Percentiles rank a stretch among this genome's conserved stretches.
Evolutionary conservation across 2,329 filamentous ascomycete species (phyloP).

Genomic region (Metarhizium rileyi): DNA sequence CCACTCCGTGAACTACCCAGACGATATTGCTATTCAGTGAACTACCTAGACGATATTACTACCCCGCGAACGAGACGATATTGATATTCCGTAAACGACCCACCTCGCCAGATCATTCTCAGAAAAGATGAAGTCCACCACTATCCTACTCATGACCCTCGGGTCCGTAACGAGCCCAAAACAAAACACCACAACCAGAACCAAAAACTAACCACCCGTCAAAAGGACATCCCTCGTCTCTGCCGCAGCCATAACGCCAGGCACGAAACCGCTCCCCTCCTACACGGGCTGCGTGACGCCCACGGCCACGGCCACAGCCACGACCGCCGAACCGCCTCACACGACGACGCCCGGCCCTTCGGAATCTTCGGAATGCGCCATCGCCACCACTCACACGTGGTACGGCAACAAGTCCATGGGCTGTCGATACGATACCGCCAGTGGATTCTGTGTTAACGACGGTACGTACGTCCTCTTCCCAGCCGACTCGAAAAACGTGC

Average conservation of each 20-base stretch:
- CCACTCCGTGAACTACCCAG: too few relatives aligned
- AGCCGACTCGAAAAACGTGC: background rate
- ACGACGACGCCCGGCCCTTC: background rate
- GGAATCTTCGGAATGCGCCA: background rate
- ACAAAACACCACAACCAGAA: too few relatives aligned
- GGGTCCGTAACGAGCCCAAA: too few relatives aligned
- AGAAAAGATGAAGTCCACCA: too few relatives aligned
- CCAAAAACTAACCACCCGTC: background rate
- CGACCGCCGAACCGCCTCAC: background rate
- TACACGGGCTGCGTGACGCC: background rate
- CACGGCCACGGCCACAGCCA: background rate
- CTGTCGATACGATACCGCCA: background rate
- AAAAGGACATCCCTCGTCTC: background rate
- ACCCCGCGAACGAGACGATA: too few relatives aligned
- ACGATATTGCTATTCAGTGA: too few relatives aligned
- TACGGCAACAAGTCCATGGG: background rate
- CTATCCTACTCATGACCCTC: too few relatives aligned
- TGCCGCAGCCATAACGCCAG: background rate
- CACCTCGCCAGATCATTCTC: too few relatives aligned
- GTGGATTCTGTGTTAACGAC: background rate
- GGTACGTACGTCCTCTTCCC: background rate
- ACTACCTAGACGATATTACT: too few relatives aligned
- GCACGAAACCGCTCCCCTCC: background rate
- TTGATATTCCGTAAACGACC: too few relatives aligned
- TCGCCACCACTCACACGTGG: background rate